Percentiles rank a stretch among this genome's conserved stretches.
These are phyloP conservation scores for Abelmoschus esculentus DNA, from an alignment of 345 rosid genomes.

Conservation along the genomic window DNA sequence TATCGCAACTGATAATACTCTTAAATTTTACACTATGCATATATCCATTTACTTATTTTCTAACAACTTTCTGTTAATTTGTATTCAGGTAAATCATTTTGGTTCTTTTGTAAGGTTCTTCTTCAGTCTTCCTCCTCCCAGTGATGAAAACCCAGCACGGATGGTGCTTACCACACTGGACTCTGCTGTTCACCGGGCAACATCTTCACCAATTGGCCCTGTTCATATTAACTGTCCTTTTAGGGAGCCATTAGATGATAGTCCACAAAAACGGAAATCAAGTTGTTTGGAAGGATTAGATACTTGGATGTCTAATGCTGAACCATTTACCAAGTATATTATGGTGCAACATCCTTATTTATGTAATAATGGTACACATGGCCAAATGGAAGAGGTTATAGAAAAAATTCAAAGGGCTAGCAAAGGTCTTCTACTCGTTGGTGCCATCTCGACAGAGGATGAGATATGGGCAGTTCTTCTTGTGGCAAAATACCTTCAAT, in stretches of 20 bases:
- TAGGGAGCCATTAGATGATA: slow-evolving; percentile 76
- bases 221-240: slow-evolving; percentile 93
- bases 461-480: slow-evolving; percentile 88
- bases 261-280: slow-evolving; percentile 45
- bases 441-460: slow-evolving; percentile 69
- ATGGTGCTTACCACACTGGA: slow-evolving; percentile 84
- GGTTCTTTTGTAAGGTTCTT: slow-evolving; percentile 86
- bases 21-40: neutral
- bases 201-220: slow-evolving; percentile 65
- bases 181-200: slow-evolving; percentile 82
- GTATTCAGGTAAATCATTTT: slow-evolving; percentile 70
- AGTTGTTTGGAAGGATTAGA: slow-evolving; percentile 79
- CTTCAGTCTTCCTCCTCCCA: slow-evolving; percentile 83
- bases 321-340: slow-evolving; percentile 79
- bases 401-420: slow-evolving; percentile 43
- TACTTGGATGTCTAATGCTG: slow-evolving; percentile 56
- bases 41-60: neutral
- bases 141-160: slow-evolving; percentile 66
- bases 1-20: slow-evolving; percentile 1
- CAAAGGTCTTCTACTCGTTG: slow-evolving; percentile 63
- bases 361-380: slow-evolving; percentile 17
- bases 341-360: slow-evolving; percentile 35
- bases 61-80: slow-evolving; percentile 13
- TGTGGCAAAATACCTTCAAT: slow-evolving; percentile 68
- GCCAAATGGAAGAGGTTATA: slow-evolving; percentile 44